These are phyloP conservation scores for Trypanosoma boissoni DNA, from an alignment of 208 protist genomes.

Conservation along the genomic window DNA sequence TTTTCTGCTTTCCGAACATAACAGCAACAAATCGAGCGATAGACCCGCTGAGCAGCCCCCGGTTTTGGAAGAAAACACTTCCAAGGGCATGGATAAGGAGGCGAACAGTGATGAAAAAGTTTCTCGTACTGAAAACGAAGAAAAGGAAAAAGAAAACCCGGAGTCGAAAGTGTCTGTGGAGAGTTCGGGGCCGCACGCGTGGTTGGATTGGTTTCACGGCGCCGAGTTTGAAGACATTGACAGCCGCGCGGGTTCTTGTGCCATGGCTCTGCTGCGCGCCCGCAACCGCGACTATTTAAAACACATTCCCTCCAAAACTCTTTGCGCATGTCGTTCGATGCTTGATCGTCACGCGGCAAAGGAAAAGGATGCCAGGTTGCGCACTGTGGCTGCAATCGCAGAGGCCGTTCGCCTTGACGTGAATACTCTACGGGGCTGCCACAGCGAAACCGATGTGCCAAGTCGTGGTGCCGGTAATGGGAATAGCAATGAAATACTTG, in stretches of 20 bases:
- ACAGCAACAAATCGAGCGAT: not conserved
- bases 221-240: constrained; percentile 34
- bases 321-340: constrained; percentile 22
- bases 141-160: not conserved
- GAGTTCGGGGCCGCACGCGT: constrained; percentile 12
- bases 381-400: constrained; percentile 12
- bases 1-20: not conserved
- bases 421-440: constrained; percentile 7
- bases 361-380: constrained; percentile 11
- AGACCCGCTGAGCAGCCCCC: not conserved
- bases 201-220: constrained; percentile 26
- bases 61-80: not conserved
- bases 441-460: no score
- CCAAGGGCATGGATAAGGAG: not conserved
- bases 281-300: constrained; percentile 37
- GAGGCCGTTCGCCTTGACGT: constrained; percentile 27
- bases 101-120: not conserved
- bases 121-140: not conserved
- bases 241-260: constrained; percentile 12
- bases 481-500: not conserved
- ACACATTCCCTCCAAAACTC: constrained; percentile 28
- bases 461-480: no score
- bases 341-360: constrained; percentile 25
- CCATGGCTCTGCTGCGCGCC: constrained; percentile 29
- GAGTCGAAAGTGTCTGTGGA: not conserved